phyloP scores from a whole-genome alignment of 73 alveolate species.

The Paramecium sonneborni region DNA sequence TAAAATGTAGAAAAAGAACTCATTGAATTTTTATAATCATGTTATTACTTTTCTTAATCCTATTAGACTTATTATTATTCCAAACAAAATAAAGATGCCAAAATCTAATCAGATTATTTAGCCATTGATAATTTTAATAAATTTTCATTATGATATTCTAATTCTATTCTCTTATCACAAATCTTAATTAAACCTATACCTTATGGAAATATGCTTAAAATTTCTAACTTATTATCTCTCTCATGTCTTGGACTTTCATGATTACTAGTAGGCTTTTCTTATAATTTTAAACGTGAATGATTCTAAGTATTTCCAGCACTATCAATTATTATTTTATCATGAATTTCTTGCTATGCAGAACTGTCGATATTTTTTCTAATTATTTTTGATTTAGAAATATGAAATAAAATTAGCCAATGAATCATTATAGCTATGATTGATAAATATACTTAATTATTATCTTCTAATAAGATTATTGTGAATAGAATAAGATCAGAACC shows the following conservation, averaged over 20 bases:
- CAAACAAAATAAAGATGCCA: background rate
- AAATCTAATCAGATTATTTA: background rate
- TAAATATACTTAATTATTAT: background rate
- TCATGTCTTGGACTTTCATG: background rate
- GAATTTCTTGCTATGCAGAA: background rate
- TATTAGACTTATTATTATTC: background rate
- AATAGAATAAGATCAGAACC: background rate
- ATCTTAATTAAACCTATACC: background rate
- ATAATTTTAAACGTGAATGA: background rate
- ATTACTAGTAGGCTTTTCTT: background rate
- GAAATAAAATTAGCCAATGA: background rate
- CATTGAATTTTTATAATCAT: background rate
- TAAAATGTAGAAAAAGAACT: slow-evolving; percentile 42
- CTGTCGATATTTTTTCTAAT: background rate
- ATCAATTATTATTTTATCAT: background rate
- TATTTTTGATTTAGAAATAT: background rate
- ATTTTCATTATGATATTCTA: slow-evolving; percentile 14
- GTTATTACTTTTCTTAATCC: background rate
- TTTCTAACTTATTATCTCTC: background rate
- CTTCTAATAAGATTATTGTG: background rate
- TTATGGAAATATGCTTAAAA: slow-evolving; percentile 22
- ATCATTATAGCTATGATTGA: background rate
- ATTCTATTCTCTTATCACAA: background rate
- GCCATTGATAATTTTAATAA: background rate
- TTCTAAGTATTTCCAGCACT: background rate